Evolutionary conservation across 768 basidiomycete species (phyloP).

Genomic region (Russula abietina): DNA sequence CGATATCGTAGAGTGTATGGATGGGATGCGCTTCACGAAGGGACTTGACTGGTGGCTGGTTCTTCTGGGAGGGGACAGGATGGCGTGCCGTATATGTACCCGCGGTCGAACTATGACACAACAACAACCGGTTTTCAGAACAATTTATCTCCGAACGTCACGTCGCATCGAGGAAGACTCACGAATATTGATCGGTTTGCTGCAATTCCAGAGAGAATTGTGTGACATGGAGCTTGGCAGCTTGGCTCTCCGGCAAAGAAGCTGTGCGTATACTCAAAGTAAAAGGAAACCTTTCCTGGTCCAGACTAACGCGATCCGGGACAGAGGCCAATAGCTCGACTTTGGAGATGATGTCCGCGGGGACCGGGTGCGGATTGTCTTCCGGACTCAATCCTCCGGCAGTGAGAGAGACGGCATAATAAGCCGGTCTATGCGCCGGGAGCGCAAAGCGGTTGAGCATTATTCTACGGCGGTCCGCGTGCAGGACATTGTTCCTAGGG

Average conservation of each 20-base stretch:
- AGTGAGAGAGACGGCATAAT: constrained; percentile 31
- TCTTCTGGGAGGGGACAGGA: constrained; percentile 48
- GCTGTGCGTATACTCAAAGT: constrained; percentile 55
- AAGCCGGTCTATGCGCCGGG: constrained; percentile 34
- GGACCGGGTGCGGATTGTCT: constrained; percentile 35
- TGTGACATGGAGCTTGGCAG: constrained; percentile 50
- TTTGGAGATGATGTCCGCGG: constrained; percentile 49
- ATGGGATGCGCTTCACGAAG: constrained; percentile 51
- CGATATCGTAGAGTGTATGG: constrained; percentile 43
- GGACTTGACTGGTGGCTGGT: constrained; percentile 60
- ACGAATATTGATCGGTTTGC: constrained; percentile 68
- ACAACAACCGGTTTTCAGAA: not conserved
- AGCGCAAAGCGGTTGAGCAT: constrained; percentile 47
- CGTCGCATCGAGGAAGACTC: constrained; percentile 25
- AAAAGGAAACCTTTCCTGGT: constrained; percentile 47
- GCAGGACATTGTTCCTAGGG: constrained; percentile 37
- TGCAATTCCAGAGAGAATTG: constrained; percentile 51
- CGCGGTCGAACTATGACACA: constrained; percentile 33
- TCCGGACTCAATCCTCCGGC: constrained; percentile 13
- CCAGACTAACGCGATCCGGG: constrained; percentile 47
- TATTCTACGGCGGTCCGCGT: constrained; percentile 40
- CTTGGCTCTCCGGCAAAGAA: constrained; percentile 42
- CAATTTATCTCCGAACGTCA: not conserved
- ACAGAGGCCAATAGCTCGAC: constrained; percentile 60
- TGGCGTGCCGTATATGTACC: constrained; percentile 39